These are phyloP conservation scores for Colletotrichum brevisporum DNA, from an alignment of 2,329 filamentous ascomycete genomes.

Conservation along the genomic window DNA sequence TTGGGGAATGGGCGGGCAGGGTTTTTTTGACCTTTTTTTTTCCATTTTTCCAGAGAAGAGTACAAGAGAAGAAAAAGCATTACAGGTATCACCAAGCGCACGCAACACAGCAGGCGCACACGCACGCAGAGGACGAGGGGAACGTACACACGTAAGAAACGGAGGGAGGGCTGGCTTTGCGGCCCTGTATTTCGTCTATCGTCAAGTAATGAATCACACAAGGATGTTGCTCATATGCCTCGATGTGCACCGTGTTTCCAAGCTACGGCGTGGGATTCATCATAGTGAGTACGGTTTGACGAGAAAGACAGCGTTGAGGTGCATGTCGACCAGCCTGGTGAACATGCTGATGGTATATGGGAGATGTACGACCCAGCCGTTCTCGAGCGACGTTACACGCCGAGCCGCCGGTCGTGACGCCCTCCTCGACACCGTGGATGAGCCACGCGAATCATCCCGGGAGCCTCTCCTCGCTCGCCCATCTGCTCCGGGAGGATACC, in stretches of 20 bases:
- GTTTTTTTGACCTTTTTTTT: neutral
- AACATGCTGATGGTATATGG: too few relatives aligned
- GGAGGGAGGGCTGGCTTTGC: neutral
- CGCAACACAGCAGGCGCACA: neutral
- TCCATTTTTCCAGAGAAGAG: conserved; percentile 9
- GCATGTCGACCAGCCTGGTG: too few relatives aligned
- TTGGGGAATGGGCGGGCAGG: neutral
- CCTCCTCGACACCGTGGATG: too few relatives aligned
- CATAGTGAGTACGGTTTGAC: too few relatives aligned
- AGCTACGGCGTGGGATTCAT: too few relatives aligned
- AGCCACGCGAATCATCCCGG: too few relatives aligned
- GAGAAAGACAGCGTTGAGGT: too few relatives aligned
- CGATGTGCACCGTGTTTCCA: neutral
- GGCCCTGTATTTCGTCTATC: neutral
- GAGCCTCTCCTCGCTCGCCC: too few relatives aligned
- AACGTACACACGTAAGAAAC: neutral
- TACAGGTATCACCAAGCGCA: conserved; percentile 6
- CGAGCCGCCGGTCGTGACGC: too few relatives aligned
- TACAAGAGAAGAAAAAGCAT: conserved; percentile 17
- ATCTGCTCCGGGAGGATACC: too few relatives aligned
- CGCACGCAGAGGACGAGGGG: neutral
- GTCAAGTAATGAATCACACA: neutral
- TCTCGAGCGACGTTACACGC: too few relatives aligned
- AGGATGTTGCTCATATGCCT: neutral
- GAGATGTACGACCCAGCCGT: too few relatives aligned